phyloP scores from a whole-genome alignment of 139 green algal species.

The Closterium sp. region DNA sequence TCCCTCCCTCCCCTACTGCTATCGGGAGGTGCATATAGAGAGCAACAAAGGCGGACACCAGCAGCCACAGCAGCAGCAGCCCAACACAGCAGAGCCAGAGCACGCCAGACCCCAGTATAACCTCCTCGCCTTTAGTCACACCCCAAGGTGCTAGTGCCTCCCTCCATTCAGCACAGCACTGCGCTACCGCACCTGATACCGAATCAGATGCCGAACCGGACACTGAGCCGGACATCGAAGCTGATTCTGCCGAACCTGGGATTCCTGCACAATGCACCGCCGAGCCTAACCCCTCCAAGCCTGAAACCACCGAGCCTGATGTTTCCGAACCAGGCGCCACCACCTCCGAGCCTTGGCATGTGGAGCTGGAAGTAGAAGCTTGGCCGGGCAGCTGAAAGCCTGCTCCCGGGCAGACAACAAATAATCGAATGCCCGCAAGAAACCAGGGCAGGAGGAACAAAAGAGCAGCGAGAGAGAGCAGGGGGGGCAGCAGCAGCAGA shows the following conservation, averaged over 20 bases:
- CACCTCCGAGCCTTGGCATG: not conserved
- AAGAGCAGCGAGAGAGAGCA: not conserved
- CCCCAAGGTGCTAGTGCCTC: not conserved
- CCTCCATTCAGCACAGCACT: not conserved
- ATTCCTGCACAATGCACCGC: not conserved
- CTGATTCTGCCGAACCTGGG: too few species aligned
- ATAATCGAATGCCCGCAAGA: not conserved
- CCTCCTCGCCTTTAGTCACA: not conserved
- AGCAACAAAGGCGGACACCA: not conserved
- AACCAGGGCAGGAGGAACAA: not conserved
- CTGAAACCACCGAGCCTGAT: too few species aligned
- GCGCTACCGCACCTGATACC: not conserved
- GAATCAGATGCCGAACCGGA: not conserved
- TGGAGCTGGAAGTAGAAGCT: not conserved
- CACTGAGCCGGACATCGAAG: not conserved
- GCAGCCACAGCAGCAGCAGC: not conserved
- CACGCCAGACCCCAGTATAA: not conserved
- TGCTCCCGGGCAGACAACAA: not conserved
- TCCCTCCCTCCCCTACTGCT: not conserved
- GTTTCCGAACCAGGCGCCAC: too few species aligned
- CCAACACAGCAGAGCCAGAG: not conserved
- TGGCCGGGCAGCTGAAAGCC: not conserved
- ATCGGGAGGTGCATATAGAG: not conserved
- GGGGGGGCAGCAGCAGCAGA: not conserved
- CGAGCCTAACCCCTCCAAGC: too few species aligned